phyloP scores from a whole-genome alignment of 306 rosid genomes.

The Quillaja saponaria region DNA sequence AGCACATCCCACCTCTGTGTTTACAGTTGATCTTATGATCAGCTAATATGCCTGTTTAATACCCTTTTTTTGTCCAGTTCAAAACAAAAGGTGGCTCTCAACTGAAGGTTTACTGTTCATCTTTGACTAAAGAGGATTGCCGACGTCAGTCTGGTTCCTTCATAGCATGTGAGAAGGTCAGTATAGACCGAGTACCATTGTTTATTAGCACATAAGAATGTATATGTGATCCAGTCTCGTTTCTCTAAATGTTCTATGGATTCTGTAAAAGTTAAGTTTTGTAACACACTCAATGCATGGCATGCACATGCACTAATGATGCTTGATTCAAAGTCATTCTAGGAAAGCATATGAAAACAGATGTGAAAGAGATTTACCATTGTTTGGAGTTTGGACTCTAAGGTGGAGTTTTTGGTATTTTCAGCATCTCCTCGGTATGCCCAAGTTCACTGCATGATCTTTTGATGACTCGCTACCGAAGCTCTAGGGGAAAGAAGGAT shows the following conservation, averaged over 20 bases:
- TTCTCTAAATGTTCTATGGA: not conserved
- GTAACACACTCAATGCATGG: not conserved
- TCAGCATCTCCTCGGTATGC: no score
- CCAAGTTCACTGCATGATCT: no score
- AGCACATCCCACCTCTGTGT: slow-evolving; percentile 5
- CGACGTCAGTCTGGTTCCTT: slow-evolving; percentile 77
- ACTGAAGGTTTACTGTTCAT: slow-evolving; percentile 81
- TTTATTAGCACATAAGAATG: not conserved
- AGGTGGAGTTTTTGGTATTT: no score
- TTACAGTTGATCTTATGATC: not conserved
- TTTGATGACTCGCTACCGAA: no score
- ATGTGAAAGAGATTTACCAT: no score
- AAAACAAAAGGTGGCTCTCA: slow-evolving; percentile 90
- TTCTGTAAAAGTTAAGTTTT: not conserved
- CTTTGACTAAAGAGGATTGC: slow-evolving; percentile 94
- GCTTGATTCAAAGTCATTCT: not conserved
- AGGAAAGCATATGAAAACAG: not conserved
- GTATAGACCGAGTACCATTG: slow-evolving; percentile 27
- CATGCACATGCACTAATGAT: not conserved
- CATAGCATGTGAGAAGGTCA: slow-evolving; percentile 92
- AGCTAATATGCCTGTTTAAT: slow-evolving; percentile 27
- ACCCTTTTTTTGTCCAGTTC: slow-evolving; percentile 57
- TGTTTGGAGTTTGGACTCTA: no score
- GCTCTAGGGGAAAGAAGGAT: no score
- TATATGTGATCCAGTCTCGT: not conserved